Base-by-base conservation (phyloP, 192 early-diverging fungal genomes). In the Neocallimastix lanati region DNA sequence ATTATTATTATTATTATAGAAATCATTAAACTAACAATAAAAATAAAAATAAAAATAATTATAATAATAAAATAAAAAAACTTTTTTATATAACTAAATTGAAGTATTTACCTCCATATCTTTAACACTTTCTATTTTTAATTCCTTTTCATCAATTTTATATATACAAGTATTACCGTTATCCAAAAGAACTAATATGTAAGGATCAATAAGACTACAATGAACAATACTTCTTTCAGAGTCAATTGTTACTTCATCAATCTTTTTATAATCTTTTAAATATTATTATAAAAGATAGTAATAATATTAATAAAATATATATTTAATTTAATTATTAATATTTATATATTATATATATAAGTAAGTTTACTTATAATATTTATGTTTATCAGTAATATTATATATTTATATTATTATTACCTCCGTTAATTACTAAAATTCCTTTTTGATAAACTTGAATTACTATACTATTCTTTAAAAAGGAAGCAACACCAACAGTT, bases 371-470 rank as follows among this genome's bases (percentile, higher is more conserved):
- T n/a, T n/a, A n/a, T n/a, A n/a, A n/a, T n/a, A n/a, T n/a, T n/a
- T n/a, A n/a, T n/a, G n/a, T n/a, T n/a, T n/a, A n/a, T n/a, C n/a
- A n/a, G n/a, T n/a, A n/a, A n/a, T n/a, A n/a, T n/a, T n/a, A n/a
- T n/a, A n/a, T n/a, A n/a, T n/a, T n/a, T n/a, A n/a, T n/a, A n/a
- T n/a, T n/a, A n/a, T n/a, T n/a, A n/a, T 79, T 85, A 91, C 90
- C 86, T 35, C 88, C 86, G 79, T 94, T 90, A 4, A 97, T 79
- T 12, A 96, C 40, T 14, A 91, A 81, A 18, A 98, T 83, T 0
- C 95, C 95, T 25, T 84, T 81, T n/a, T 88, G 84, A 80, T 93
- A 86, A 13, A 96, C 93, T 82, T 99, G 97, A 12, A 99, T 88
- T 78, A 95, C 92, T 13, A 90, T 84, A 12, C 89, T 90, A 30